These are phyloP conservation scores for Heliamphora pulchella DNA, from an alignment of 179 eudicot species.

Conservation along the genomic window DNA sequence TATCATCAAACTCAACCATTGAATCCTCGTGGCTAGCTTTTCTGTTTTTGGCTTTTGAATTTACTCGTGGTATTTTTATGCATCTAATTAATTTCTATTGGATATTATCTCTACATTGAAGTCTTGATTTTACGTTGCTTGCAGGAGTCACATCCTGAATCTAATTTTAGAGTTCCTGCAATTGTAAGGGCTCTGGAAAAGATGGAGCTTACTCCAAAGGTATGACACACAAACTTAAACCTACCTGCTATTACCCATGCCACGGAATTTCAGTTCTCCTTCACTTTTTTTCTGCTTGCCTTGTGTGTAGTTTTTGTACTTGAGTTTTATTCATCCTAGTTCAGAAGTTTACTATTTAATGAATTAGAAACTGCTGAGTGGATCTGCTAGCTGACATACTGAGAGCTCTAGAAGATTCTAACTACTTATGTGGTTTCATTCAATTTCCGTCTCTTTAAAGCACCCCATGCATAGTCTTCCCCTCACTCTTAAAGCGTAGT, in stretches of 20 bases:
- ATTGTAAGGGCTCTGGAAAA: constrained; percentile 63
- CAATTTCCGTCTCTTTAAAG: no score
- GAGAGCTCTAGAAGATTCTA: no score
- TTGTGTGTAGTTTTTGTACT: no score
- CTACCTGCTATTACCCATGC: neutral
- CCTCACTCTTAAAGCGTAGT: no score
- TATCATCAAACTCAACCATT: no score
- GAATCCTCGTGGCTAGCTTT: neutral
- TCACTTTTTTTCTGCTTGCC: no score
- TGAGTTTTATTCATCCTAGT: no score
- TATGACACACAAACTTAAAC: constrained; percentile 20
- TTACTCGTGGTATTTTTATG: neutral
- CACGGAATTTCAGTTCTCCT: no score
- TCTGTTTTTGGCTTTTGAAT: neutral
- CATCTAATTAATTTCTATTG: neutral
- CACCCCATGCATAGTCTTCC: no score
- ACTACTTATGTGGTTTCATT: no score
- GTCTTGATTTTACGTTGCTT: constrained; percentile 1
- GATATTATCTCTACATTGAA: neutral
- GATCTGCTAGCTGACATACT: neutral
- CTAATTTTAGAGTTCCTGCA: constrained; percentile 82
- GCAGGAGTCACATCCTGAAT: constrained; percentile 91
- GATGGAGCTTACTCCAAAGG: constrained; percentile 78
- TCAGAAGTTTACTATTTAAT: no score
- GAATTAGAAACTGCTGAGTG: constrained; percentile 5